These are phyloP conservation scores for Tarenaya hassleriana DNA, from an alignment of 345 rosid genomes.

Conservation along the genomic window DNA sequence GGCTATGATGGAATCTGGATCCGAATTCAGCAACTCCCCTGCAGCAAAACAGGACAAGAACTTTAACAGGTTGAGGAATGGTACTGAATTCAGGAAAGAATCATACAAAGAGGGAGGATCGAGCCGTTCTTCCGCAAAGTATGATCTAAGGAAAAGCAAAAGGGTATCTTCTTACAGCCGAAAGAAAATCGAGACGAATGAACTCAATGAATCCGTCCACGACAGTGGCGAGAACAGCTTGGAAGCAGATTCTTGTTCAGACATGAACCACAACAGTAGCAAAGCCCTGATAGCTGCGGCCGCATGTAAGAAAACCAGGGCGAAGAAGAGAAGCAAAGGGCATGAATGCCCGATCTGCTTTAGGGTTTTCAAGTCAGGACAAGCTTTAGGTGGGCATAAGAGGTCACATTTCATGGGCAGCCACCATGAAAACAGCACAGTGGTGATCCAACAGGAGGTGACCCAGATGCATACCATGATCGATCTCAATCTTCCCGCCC, in stretches of 20 bases:
- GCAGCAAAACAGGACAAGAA: conserved; percentile 34
- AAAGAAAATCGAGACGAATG: conserved; percentile 35
- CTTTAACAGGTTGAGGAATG: too few species aligned
- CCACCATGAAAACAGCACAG: conserved; percentile 45
- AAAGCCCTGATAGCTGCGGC: conserved; percentile 29
- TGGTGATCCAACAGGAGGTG: conserved; percentile 46
- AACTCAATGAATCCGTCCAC: conserved; percentile 33
- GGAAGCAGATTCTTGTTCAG: conserved; percentile 42
- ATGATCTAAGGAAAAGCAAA: conserved; percentile 39
- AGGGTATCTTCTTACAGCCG: conserved; percentile 27
- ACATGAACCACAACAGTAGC: conserved; percentile 28
- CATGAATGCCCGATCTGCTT: conserved; percentile 91
- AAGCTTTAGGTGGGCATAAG: conserved; percentile 95
- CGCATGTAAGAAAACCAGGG: conserved; percentile 29
- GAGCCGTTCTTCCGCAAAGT: conserved; percentile 35
- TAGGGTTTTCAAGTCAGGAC: conserved; percentile 84
- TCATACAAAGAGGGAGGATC: conserved; percentile 27
- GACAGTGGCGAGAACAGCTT: conserved; percentile 47
- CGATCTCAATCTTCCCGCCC: conserved; percentile 91
- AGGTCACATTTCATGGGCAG: conserved; percentile 86
- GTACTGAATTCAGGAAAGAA: too few species aligned
- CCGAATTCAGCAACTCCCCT: conserved; percentile 38
- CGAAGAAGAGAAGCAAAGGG: conserved; percentile 51
- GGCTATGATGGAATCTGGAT: conserved; percentile 27
- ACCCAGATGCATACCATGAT: conserved; percentile 48